phyloP scores from a whole-genome alignment of 2,329 filamentous ascomycete genomes.

The Pezicula radicicola region DNA sequence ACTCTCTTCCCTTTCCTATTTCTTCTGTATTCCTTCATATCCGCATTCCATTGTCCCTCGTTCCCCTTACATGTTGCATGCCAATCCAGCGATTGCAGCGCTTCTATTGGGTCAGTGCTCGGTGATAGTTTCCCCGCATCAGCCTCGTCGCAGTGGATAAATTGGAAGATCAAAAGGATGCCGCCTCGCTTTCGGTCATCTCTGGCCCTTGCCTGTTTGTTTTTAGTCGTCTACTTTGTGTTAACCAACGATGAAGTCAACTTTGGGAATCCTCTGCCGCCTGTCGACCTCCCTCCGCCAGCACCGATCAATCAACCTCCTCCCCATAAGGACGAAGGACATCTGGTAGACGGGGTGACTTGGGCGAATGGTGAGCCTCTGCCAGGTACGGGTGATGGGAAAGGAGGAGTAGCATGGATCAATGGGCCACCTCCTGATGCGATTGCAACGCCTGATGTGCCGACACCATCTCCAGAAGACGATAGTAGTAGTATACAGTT shows the following conservation, averaged over 20 bases:
- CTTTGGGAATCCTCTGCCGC: neutral
- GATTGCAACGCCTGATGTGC: too few relatives aligned
- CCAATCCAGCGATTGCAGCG: neutral
- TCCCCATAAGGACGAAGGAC: neutral
- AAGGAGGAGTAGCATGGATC: too few relatives aligned
- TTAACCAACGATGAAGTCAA: neutral
- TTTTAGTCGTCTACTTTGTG: neutral
- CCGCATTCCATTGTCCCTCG: neutral
- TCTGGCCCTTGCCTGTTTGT: neutral
- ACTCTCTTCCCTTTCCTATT: too few relatives aligned
- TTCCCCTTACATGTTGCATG: neutral
- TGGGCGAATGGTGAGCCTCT: neutral
- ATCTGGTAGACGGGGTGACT: neutral
- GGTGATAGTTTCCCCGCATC: neutral
- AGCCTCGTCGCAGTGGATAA: neutral
- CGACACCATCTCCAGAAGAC: too few relatives aligned
- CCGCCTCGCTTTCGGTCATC: neutral
- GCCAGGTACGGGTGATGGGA: neutral
- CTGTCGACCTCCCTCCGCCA: neutral
- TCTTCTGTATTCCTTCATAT: too few relatives aligned
- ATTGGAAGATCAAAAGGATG: neutral
- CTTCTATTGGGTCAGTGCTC: neutral
- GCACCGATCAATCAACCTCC: neutral
- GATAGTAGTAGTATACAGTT: neutral
- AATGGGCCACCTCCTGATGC: too few relatives aligned